Conservation (phyloP, 345 rosid genomes). For the Citrus reticulata region DNA sequence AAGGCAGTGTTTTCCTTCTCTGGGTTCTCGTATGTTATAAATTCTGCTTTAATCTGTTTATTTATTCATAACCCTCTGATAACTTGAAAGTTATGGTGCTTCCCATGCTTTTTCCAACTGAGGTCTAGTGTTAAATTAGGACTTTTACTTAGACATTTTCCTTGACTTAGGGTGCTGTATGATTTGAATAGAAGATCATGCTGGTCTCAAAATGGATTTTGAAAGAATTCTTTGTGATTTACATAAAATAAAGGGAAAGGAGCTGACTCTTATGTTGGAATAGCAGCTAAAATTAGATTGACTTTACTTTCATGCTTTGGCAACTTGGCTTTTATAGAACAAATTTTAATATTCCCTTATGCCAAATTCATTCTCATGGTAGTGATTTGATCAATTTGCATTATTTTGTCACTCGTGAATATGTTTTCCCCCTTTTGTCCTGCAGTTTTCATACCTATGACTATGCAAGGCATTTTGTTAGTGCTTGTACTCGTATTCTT, state of each 20-base stretch:
- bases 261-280: not conserved
- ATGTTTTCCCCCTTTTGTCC: not conserved
- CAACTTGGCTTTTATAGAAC: not conserved
- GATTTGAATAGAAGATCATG: not conserved
- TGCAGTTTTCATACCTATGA: constrained; percentile 95
- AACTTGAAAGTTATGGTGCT: not conserved
- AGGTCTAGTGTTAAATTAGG: not conserved
- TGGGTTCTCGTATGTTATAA: not conserved
- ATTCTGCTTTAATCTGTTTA: not conserved
- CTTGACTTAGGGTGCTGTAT: not conserved
- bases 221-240: not conserved
- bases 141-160: not conserved
- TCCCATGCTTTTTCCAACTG: not conserved
- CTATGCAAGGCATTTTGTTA: constrained; percentile 98
- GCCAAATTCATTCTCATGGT: not conserved
- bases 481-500: constrained; percentile 99
- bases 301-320: not conserved
- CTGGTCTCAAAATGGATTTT: not conserved
- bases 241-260: not conserved
- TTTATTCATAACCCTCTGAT: not conserved
- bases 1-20: not conserved
- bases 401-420: not conserved
- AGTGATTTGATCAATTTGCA: not conserved
- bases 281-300: not conserved
- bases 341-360: not conserved